A percentile compares a stretch with the other conserved stretches of the same genome.
These are phyloP conservation scores for Pueraria montana DNA, from an alignment of 306 rosid genomes.

Conservation along the genomic window DNA sequence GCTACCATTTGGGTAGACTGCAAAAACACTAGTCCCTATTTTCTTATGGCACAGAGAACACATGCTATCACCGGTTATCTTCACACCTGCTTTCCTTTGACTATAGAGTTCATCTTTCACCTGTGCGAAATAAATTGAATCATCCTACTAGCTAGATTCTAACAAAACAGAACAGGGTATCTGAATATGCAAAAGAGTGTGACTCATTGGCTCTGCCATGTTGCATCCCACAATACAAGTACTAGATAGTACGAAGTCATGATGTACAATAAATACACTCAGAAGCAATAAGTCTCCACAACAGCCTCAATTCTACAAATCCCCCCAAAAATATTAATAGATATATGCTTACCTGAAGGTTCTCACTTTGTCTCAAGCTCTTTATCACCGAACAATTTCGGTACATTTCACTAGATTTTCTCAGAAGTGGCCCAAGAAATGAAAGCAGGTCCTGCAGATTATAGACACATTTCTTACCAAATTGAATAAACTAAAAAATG, in stretches of 20 bases:
- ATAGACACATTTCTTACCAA: conserved; percentile 44
- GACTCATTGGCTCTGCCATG: conserved; percentile 13
- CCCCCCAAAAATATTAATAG: conserved; percentile 20
- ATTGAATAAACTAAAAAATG: conserved; percentile 35
- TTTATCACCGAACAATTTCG: conserved; percentile 89
- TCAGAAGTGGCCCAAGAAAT: conserved; percentile 92
- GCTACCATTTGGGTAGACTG: conserved; percentile 91
- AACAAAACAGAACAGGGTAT: conserved; percentile 40
- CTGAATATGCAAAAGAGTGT: background rate
- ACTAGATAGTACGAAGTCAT: conserved; percentile 7
- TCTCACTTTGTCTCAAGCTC: conserved; percentile 94
- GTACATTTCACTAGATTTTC: conserved; percentile 91
- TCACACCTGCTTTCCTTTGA: conserved; percentile 80
- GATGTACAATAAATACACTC: conserved; percentile 13
- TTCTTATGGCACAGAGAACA: conserved; percentile 97
- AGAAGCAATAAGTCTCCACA: conserved; percentile 8
- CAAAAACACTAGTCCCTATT: conserved; percentile 94
- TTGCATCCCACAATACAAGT: conserved; percentile 4
- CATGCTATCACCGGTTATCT: conserved; percentile 87
- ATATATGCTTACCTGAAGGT: conserved; percentile 81
- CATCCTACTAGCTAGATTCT: conserved; percentile 36
- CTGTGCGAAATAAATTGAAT: conserved; percentile 55
- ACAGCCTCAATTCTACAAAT: conserved; percentile 3
- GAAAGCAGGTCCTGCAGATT: conserved; percentile 87
- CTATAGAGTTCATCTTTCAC: conserved; percentile 87